Evolutionary conservation across 768 basidiomycete species (phyloP).

Genomic region (Boletus rubroflammeus): DNA sequence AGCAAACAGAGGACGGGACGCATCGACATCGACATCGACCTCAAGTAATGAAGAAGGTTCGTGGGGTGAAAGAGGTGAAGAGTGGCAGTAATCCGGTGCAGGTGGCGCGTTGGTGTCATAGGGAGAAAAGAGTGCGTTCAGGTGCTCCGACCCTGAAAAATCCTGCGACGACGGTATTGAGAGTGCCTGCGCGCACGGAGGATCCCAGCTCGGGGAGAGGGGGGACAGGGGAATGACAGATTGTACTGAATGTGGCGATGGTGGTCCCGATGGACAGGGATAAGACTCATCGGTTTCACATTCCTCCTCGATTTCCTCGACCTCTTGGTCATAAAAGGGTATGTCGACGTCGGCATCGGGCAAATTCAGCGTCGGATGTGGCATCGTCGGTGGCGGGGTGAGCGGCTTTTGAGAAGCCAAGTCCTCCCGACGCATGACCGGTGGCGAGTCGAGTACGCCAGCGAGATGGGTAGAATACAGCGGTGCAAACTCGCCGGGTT

Average conservation of each 20-base stretch:
- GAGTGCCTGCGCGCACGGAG: slow-evolving; percentile 10
- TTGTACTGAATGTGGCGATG: slow-evolving; percentile 15
- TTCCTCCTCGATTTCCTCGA: slow-evolving; percentile 15
- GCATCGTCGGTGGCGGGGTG: slow-evolving; percentile 44
- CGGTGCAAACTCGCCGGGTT: slow-evolving; percentile 12
- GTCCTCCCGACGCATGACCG: slow-evolving; percentile 31
- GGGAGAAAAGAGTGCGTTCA: slow-evolving; percentile 19
- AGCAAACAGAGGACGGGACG: slow-evolving; percentile 14
- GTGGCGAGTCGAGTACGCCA: slow-evolving; percentile 36
- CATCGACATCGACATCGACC: slow-evolving; percentile 22
- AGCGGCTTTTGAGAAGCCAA: slow-evolving; percentile 31
- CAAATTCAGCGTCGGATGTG: slow-evolving; percentile 34
- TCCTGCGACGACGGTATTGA: slow-evolving; percentile 16
- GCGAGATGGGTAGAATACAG: slow-evolving; percentile 27
- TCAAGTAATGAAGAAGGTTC: slow-evolving; percentile 25
- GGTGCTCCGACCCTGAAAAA: slow-evolving; percentile 14
- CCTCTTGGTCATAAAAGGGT: slow-evolving; percentile 10
- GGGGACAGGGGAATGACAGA: slow-evolving; percentile 30
- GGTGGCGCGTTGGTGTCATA: slow-evolving; percentile 10
- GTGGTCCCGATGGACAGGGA: slow-evolving; percentile 7
- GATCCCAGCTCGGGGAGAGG: slow-evolving; percentile 34
- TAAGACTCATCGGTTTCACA: slow-evolving; percentile 21
- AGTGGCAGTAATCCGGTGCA: slow-evolving; percentile 11
- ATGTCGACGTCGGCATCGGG: slow-evolving; percentile 34
- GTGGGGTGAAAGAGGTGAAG: slow-evolving; percentile 14